Base-by-base conservation (phyloP, 306 rosid genomes). In the Castanea crenata region DNA sequence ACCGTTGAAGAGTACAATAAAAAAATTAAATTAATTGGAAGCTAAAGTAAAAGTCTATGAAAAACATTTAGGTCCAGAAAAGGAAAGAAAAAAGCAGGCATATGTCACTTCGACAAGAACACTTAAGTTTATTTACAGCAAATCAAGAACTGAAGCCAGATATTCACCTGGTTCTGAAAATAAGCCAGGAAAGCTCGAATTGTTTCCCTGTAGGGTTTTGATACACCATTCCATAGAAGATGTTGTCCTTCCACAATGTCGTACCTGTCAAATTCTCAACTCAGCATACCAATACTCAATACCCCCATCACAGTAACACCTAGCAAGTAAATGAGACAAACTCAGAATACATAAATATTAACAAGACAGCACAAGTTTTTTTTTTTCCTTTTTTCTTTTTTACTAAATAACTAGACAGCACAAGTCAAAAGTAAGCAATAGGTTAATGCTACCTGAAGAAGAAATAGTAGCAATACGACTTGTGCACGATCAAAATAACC, bases 201-300 rank as follows among this genome's bases (percentile, higher is more conserved):
- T 13, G 98, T 92, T 91, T 94, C 97, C 87, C 98, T 87, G 74
- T 92, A 94, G 25, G 98, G 97, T 83, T 87, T 92, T 5, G 98
- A 92, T 62, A 94, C 98, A 56, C 90, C 94, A 32, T 65, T 80
- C 98, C 98, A 94, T 25, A 94, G 84, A 56, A 81, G n/a, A 78
- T 94, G 88, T 76, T 89, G 89, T 58, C 98, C 98, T 89, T 92
- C 98, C 81, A 88, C 98, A 34, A 94, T 92, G 81, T 89, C 80
- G 74, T 94, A 92, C 98, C 98, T 94, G 83, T 68, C 62, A 69
- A 85, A 78, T 63, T 80, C 79, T 32, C 74, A 81, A 65, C 67
- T 72, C 64, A 79, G 69, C 74, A 79, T 52, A 85, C 77, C 35
- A 73, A 68, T 49, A 84, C 79, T 76, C 74, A 79, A 74, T n/a